Conservation (phyloP, 345 rosid species). For the Gossypium mustelinum region DNA sequence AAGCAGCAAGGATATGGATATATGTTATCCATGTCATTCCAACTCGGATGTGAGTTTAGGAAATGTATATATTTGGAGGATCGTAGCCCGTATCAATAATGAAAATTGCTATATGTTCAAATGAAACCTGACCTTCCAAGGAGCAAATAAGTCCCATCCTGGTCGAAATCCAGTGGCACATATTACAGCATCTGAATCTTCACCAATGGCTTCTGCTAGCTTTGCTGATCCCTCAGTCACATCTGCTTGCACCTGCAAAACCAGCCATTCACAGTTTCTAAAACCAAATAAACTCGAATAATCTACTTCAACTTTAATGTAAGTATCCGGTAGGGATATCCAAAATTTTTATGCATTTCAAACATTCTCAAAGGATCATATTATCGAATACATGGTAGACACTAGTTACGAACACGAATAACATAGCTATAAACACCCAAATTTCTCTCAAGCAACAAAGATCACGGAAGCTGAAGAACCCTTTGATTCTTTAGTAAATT, state of each 20-base stretch:
- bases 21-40: neutral
- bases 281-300: neutral
- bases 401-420: neutral
- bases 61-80: too few relatives aligned
- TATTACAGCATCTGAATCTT: constrained; percentile 76
- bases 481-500: too few relatives aligned
- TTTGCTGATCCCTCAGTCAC: constrained; percentile 77
- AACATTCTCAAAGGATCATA: neutral
- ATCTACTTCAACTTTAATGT: neutral
- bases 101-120: neutral
- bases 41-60: too few relatives aligned
- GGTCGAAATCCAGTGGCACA: constrained; percentile 87
- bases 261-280: neutral
- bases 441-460: neutral
- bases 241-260: constrained; percentile 75
- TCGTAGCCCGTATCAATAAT: neutral
- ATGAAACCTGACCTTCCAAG: constrained; percentile 61
- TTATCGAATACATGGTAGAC: neutral
- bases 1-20: neutral
- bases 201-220: constrained; percentile 75
- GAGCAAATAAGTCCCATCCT: constrained; percentile 73
- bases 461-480: too few relatives aligned
- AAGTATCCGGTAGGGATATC: neutral
- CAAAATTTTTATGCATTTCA: neutral
- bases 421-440: neutral